Base-by-base conservation (phyloP, 1,284 basidiomycete species). In the Pseudozyma tsukubaensis region DNA sequence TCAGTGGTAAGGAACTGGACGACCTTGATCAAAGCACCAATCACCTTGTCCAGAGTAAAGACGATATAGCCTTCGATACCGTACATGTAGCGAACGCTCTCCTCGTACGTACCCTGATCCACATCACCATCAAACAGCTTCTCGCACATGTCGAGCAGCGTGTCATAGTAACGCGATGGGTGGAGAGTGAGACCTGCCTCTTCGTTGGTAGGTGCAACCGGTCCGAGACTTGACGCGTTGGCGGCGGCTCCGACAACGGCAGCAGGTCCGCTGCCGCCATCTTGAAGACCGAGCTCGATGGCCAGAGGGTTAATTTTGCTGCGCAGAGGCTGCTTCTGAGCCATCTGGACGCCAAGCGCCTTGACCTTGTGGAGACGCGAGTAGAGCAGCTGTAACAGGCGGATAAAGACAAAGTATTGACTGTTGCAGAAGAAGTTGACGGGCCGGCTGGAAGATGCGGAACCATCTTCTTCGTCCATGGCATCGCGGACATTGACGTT, bases 1-100 rank as follows among this genome's bases (percentile, higher is more conserved):
- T 98, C 96, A 3, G 89, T 86, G 36, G 95, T 87, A 56, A 94
- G 88, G 35, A 89, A 87, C 85, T 97, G 94, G 2, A 91, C 81
- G 43, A 75, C 68, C 67, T 84, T 84, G 72, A 83, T 71, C 42
- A 84, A 60, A 19, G 78, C 79, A 3, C 91, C 92, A 57, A 96
- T 89, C 51, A 96, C 88, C 85, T 96, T 94, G 86, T 97, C 94
- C n/a, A 97, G 86, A 0, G 94, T 97, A 83, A 96, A 97, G 81
- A 93, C 89, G 80, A 91, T 91, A 85, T 93, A 96, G 78, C 94
- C 94, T 88, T 94, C 92, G 74, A 91, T 95, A 36, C 94, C 93
- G 87, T 96, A 98, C 89, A 99, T 95, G 89, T 93, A 94, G 65
- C 97, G 88, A 88, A 97, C 90, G 78, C 94, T 92, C 84, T 99